Conservation (phyloP, 2,329 filamentous ascomycete genomes). For the Neonectria coccinea region DNA sequence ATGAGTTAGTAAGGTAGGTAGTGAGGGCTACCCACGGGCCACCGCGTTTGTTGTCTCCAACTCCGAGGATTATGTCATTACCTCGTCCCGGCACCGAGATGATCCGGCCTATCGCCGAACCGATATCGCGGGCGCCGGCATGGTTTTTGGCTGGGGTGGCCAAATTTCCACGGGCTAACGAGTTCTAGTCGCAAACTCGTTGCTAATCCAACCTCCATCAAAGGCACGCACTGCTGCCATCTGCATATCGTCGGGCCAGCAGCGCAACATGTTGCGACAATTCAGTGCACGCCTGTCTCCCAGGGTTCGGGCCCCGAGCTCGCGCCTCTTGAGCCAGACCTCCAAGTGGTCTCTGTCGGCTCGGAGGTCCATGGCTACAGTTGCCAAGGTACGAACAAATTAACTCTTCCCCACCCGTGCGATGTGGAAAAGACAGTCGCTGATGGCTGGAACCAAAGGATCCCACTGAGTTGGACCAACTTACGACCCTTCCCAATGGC, state of each 20-base stretch:
- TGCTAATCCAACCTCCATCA: neutral
- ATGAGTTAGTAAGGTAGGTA: too few species aligned
- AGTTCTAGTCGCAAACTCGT: too few species aligned
- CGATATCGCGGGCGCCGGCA: constrained; percentile 33
- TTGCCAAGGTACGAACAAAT: constrained; percentile 48
- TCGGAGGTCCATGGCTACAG: constrained; percentile 49
- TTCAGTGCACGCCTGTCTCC: constrained; percentile 49
- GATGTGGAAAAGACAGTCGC: neutral
- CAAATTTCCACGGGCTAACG: constrained; percentile 42
- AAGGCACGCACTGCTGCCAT: constrained; percentile 19
- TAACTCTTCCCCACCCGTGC: neutral
- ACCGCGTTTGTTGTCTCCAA: too few species aligned
- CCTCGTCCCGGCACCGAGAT: constrained; percentile 47
- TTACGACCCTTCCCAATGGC: constrained; percentile 92
- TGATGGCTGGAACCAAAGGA: constrained; percentile 60
- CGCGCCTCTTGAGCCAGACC: constrained; percentile 40
- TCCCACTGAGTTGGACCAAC: constrained; percentile 85
- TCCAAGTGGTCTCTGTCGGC: constrained; percentile 37
- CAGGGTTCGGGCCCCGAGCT: constrained; percentile 42
- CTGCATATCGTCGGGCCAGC: constrained; percentile 19
- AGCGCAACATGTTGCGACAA: constrained; percentile 52
- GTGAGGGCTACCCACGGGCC: too few species aligned
- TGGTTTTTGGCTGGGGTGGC: constrained; percentile 22
- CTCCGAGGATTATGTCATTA: too few species aligned
- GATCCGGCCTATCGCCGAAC: constrained; percentile 48